Base-by-base conservation (phyloP, 768 basidiomycete genomes). In the Albatrellus ellisii region DNA sequence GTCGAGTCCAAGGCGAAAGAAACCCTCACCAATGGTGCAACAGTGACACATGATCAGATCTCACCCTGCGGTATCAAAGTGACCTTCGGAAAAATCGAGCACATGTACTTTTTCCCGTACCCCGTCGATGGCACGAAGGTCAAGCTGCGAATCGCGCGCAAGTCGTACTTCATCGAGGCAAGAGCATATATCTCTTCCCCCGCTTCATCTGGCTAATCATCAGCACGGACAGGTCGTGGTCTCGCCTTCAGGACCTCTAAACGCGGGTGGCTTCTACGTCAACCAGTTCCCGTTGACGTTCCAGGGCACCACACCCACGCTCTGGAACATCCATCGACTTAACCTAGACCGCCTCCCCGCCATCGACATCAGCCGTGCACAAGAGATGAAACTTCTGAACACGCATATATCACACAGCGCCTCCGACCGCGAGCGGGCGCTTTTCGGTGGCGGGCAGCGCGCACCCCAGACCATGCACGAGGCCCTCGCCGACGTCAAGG, bases 91-190 rank as follows among this genome's bases (percentile, higher is more conserved):
- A 36, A 37, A 1, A 52, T 56, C 40, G 22, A 42, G 4, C 50
- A 62, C 38, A 38, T 41, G 20, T 45, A 73, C 4, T 7, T 38
- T 1, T 73, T 64, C 35, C 72, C 72, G 0, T 65, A 69, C 37
- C 70, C 70, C 4, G 55, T 76, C 10, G 51, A 64, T 26, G 59
- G 60, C 4, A 46, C 50, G n/a, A 55, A 58, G n/a, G 40, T 54
- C 2, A 72, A 62, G 48, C 50, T 68, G 11, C 65, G 72, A 5
- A 50, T 77, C 26, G 75, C 76, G 7, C 64, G 75, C 27, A 74
- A 70, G 48, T 77, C 73, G 1, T 62, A 54, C 25, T 78, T 71
- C 44, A 56, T 77, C 4, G 64, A 60, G 52, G 62, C 59, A 24
- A 22, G 22, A 26, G 25, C 6, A 1, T 3, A 6, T 25, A 22